Conservation (phyloP, 2,329 filamentous ascomycete species). For the Fusarium virguliforme region DNA sequence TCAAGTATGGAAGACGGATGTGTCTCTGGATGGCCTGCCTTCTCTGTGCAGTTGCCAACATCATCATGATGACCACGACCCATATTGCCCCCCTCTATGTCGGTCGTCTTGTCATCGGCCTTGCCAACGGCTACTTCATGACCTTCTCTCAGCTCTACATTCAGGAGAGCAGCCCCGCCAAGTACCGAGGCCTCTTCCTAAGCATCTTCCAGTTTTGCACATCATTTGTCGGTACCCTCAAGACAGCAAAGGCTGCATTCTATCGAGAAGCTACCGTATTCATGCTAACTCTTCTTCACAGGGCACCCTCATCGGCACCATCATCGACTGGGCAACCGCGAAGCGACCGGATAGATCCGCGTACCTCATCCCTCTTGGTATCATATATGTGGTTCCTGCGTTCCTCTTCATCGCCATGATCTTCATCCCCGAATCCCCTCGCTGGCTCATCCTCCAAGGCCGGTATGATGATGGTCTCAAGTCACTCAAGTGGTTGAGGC, state of each 20-base stretch:
- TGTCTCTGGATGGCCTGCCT: conserved; percentile 45
- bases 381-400: conserved; percentile 42
- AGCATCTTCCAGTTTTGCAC: conserved; percentile 45
- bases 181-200: conserved; percentile 45
- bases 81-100: conserved; percentile 40
- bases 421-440: conserved; percentile 46
- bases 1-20: conserved; percentile 37
- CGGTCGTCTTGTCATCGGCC: conserved; percentile 40
- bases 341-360: conserved; percentile 42
- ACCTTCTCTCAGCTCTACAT: conserved; percentile 47
- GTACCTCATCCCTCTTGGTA: conserved; percentile 43
- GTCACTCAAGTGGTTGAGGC: conserved; percentile 39
- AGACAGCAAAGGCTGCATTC: background rate
- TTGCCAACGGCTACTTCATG: conserved; percentile 48
- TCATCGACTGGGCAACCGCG: conserved; percentile 46
- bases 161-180: conserved; percentile 44
- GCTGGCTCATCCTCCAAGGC: conserved; percentile 45
- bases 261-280: background rate
- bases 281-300: background rate
- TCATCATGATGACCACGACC: conserved; percentile 48
- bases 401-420: conserved; percentile 29
- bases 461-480: conserved; percentile 41
- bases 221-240: conserved; percentile 38
- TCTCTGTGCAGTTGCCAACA: conserved; percentile 41
- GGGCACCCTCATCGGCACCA: conserved; percentile 45